phyloP scores from a whole-genome alignment of 2,329 filamentous ascomycete genomes.

The Coniochaeta pulveracea region DNA sequence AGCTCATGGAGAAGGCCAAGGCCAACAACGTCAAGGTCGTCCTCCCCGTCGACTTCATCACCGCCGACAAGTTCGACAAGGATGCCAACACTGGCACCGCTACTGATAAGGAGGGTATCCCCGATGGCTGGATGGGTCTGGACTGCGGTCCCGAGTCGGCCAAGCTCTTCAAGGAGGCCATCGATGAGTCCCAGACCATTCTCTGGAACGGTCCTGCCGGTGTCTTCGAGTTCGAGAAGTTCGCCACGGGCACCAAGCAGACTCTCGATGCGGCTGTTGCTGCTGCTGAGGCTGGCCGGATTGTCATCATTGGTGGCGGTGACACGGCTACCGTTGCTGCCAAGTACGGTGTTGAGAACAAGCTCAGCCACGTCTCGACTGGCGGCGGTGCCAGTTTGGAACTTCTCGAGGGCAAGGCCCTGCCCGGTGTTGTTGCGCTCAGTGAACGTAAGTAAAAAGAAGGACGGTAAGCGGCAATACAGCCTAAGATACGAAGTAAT shows the following conservation, averaged over 20 bases:
- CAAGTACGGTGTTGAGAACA: conserved; percentile 92
- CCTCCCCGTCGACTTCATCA: conserved; percentile 90
- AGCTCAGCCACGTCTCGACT: conserved; percentile 96
- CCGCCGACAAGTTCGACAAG: conserved; percentile 84
- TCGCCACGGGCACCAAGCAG: conserved; percentile 83
- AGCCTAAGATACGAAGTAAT: background rate
- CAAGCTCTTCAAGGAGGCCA: conserved; percentile 79
- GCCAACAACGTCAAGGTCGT: conserved; percentile 92
- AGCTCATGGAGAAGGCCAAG: conserved; percentile 91
- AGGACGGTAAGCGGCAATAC: background rate
- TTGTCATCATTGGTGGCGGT: conserved; percentile 96
- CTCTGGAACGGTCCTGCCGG: conserved; percentile 98
- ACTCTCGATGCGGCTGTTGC: conserved; percentile 82
- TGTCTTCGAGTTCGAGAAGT: conserved; percentile 95
- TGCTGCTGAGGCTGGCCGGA: conserved; percentile 74
- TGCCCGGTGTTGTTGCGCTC: conserved; percentile 86
- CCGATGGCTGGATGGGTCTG: conserved; percentile 95
- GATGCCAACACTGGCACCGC: conserved; percentile 73
- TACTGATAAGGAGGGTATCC: conserved; percentile 80
- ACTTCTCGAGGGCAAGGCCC: conserved; percentile 93
- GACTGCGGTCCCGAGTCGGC: conserved; percentile 87
- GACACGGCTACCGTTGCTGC: conserved; percentile 96
- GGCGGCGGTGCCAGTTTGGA: conserved; percentile 93
- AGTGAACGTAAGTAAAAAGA: conserved; percentile 53
- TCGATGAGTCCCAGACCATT: conserved; percentile 84